Conservation (phyloP, 371 early-diverging fungal genomes). For the Actinomortierella wolfii region DNA sequence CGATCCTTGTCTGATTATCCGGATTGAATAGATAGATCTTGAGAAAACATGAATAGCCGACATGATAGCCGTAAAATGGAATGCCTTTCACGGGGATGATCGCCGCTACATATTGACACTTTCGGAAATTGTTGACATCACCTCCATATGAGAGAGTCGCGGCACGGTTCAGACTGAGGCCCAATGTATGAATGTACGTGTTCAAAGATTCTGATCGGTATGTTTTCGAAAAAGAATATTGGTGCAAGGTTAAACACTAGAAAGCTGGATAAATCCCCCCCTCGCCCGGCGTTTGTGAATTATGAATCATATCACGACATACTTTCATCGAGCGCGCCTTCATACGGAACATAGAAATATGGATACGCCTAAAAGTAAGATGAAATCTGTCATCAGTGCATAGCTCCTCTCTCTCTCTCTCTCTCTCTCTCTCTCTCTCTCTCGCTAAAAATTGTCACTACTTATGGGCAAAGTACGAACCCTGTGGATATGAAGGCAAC, state of each 20-base stretch:
- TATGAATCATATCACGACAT: background rate
- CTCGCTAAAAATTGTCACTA: no score
- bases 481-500: conserved; percentile 82
- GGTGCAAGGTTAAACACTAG: no score
- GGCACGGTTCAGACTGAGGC: conserved; percentile 75
- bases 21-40: conserved; percentile 80
- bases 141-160: conserved; percentile 52
- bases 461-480: conserved; percentile 28
- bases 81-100: conserved; percentile 76
- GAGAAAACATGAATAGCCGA: conserved; percentile 68
- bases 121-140: conserved; percentile 21
- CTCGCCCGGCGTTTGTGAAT: no score
- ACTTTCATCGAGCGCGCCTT: conserved; percentile 31
- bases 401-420: no score
- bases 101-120: conserved; percentile 65
- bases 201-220: conserved; percentile 27
- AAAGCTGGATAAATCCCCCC: no score
- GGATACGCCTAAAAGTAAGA: conserved; percentile 62
- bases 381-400: background rate
- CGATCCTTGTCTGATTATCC: conserved; percentile 54
- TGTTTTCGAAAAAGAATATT: no score
- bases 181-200: conserved; percentile 65
- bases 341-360: conserved; percentile 76
- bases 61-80: conserved; percentile 88
- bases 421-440: no score